Percentiles rank a stretch among this genome's conserved stretches.
Evolutionary conservation across 2,329 filamentous ascomycete species (phyloP).

Genomic region (Talaromyces sp.): DNA sequence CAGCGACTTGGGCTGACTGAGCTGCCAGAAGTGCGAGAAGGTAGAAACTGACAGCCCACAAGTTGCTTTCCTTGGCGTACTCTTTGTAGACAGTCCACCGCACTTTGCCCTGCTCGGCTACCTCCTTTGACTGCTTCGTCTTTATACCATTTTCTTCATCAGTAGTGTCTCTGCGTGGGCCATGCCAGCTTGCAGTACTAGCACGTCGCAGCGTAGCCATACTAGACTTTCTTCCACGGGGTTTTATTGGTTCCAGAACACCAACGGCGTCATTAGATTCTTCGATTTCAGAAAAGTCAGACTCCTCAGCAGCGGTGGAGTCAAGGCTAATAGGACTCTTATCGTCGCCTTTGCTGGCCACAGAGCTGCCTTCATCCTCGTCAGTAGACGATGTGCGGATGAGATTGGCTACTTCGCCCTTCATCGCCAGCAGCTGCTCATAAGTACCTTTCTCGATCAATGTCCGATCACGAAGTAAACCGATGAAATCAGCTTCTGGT

Average conservation of each 20-base stretch:
- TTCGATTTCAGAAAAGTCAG: slow-evolving; percentile 49
- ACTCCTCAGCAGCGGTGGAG: slow-evolving; percentile 48
- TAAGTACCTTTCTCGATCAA: slow-evolving; percentile 87
- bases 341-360: slow-evolving; percentile 53
- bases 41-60: slow-evolving; percentile 78
- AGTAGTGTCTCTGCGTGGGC: slow-evolving; percentile 72
- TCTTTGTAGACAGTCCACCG: slow-evolving; percentile 94
- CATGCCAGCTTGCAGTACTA: slow-evolving; percentile 84
- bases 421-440: slow-evolving; percentile 85
- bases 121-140: slow-evolving; percentile 82
- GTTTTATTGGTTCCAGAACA: slow-evolving; percentile 71
- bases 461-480: slow-evolving; percentile 73
- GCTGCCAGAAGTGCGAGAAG: slow-evolving; percentile 68
- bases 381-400: slow-evolving; percentile 62
- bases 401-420: slow-evolving; percentile 79
- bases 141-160: slow-evolving; percentile 73
- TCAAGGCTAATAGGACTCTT: slow-evolving; percentile 57
- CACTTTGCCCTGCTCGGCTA: slow-evolving; percentile 89
- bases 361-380: slow-evolving; percentile 37
- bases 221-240: slow-evolving; percentile 59
- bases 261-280: slow-evolving; percentile 65
- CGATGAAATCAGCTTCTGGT: slow-evolving; percentile 83
- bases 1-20: slow-evolving; percentile 76
- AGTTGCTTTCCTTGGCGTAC: slow-evolving; percentile 91
- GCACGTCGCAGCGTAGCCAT: slow-evolving; percentile 79